Evolutionary conservation across 148 eudicot genomes (phyloP).

Genomic region (Cornus controversa): DNA sequence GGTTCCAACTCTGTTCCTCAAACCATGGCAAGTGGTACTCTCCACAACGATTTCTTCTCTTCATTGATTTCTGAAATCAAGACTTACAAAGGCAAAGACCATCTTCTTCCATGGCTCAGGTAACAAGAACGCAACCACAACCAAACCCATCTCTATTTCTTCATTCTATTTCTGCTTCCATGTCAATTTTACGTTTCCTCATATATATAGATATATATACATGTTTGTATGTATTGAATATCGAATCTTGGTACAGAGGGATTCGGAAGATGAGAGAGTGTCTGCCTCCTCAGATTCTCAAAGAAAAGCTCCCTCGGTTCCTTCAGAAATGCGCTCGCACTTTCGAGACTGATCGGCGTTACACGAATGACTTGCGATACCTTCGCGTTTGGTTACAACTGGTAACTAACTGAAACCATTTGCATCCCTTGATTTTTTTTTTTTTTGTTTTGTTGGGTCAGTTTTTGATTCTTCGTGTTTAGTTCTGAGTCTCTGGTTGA

Average conservation of each 20-base stretch:
- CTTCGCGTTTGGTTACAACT: conserved; percentile 88
- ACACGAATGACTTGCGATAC: conserved; percentile 72
- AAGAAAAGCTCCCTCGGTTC: conserved; percentile 85
- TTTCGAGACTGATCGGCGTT: conserved; percentile 68
- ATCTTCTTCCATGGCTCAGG: conserved; percentile 96
- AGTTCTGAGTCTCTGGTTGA: neutral
- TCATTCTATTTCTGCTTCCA: too few species aligned
- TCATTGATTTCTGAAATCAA: conserved; percentile 76
- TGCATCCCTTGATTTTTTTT: neutral
- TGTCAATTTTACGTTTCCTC: too few species aligned
- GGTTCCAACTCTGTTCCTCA: conserved; percentile 6
- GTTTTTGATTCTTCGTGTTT: neutral
- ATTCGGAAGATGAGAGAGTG: conserved; percentile 61
- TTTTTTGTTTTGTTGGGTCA: neutral
- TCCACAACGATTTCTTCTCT: conserved; percentile 53
- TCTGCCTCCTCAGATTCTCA: conserved; percentile 57
- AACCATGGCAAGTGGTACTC: conserved; percentile 36
- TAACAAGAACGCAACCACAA: too few species aligned
- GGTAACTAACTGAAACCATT: conserved; percentile 45
- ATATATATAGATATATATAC: neutral
- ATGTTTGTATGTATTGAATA: neutral
- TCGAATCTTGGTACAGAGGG: conserved; percentile 46
- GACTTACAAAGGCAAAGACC: conserved; percentile 73
- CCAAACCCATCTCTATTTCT: neutral
- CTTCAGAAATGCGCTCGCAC: conserved; percentile 88